These are phyloP conservation scores for Bisporella sp. DNA, from an alignment of 2,329 filamentous ascomycete species.

Conservation along the genomic window DNA sequence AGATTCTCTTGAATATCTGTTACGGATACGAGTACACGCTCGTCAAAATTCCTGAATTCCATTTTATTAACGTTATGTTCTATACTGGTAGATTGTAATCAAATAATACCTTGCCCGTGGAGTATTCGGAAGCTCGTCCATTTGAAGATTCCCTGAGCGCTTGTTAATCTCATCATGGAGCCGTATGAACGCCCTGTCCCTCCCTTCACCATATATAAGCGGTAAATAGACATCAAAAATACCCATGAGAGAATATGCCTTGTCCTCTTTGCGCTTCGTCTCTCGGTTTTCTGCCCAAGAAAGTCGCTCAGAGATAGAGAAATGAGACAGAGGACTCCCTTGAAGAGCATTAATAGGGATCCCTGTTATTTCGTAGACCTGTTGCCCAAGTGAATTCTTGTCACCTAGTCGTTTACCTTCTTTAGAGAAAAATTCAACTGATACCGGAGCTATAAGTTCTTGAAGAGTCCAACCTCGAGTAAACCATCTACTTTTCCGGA, in stretches of 20 bases:
- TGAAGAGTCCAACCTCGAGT: no score
- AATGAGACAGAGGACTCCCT: background rate
- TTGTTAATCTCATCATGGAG: conserved; percentile 2
- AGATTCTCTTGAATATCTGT: no score
- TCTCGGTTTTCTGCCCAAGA: background rate
- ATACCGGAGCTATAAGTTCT: background rate
- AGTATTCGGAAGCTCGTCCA: background rate
- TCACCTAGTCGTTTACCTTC: background rate
- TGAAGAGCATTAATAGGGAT: background rate
- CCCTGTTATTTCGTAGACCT: background rate
- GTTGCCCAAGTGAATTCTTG: background rate
- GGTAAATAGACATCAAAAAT: background rate
- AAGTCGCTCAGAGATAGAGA: background rate
- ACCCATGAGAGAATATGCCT: background rate
- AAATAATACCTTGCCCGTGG: background rate
- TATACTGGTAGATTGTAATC: no score
- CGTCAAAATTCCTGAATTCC: no score
- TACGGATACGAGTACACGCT: no score
- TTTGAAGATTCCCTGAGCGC: conserved; percentile 1
- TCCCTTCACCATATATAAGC: background rate
- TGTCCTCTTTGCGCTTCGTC: background rate
- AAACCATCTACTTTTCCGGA: no score
- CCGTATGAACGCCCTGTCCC: background rate
- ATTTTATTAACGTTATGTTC: no score
- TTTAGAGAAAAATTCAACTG: conserved; percentile 1